Percentiles rank a stretch among this genome's conserved stretches.
These are phyloP conservation scores for Nicotiana obtusifolia DNA, from an alignment of 257 asterid species.

Conservation along the genomic window DNA sequence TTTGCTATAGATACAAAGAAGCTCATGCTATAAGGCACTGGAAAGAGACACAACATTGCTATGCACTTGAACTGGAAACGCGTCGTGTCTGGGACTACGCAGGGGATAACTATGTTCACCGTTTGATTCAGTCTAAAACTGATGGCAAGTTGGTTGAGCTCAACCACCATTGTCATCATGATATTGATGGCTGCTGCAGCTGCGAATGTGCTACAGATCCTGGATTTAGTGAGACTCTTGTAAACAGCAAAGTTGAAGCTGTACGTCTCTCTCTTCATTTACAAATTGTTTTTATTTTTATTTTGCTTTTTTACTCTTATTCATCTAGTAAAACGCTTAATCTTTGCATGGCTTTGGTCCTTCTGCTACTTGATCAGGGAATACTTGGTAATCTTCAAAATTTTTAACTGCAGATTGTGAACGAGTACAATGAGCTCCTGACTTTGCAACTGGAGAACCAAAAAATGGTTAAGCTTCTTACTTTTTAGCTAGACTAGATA, in stretches of 20 bases:
- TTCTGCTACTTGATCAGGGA: background rate
- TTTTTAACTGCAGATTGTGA: constrained; percentile 61
- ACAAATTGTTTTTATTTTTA: background rate
- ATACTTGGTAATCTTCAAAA: constrained; percentile 14
- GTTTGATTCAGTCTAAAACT: constrained; percentile 88
- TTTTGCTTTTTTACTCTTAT: constrained; percentile 7
- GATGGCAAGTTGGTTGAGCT: constrained; percentile 92
- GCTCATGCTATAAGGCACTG: constrained; percentile 85
- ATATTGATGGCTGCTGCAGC: constrained; percentile 39
- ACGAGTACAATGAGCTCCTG: constrained; percentile 88
- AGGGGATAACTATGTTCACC: constrained; percentile 96
- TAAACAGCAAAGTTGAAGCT: constrained; percentile 70
- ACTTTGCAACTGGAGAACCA: constrained; percentile 86
- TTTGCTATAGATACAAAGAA: constrained; percentile 51
- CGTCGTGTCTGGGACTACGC: constrained; percentile 95
- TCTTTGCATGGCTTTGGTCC: constrained; percentile 2
- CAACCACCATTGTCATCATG: constrained; percentile 53
- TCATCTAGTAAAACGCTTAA: background rate
- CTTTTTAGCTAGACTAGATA: background rate
- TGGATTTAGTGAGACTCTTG: constrained; percentile 43
- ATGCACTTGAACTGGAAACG: constrained; percentile 94
- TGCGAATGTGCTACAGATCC: constrained; percentile 32
- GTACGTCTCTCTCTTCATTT: constrained; percentile 33
- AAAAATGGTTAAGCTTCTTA: constrained; percentile 49
- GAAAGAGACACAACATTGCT: constrained; percentile 96